Percentiles rank a stretch among this genome's conserved stretches.
Evolutionary conservation across 108 stramenopile genomes (phyloP).

Genomic region (Pseudonitzschia pungens): DNA sequence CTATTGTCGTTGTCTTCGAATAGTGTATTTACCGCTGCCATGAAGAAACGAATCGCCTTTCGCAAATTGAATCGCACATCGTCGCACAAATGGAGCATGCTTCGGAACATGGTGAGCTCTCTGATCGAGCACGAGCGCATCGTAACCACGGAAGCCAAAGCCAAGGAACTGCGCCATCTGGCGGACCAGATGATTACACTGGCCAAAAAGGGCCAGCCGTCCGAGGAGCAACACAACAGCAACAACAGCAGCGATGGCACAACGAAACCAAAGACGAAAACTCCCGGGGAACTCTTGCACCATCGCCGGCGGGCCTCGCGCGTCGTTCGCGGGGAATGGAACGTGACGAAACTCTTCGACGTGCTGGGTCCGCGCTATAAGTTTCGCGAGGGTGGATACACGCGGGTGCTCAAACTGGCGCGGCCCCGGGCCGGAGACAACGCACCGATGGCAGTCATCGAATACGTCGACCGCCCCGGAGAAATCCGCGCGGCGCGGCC

Average conservation of each 20-base stretch:
- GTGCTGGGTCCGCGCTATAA: slow-evolving; percentile 95
- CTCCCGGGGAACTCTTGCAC: slow-evolving; percentile 41
- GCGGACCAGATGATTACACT: slow-evolving; percentile 92
- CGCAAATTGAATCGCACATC: slow-evolving; percentile 78
- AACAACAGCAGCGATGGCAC: slow-evolving; percentile 7
- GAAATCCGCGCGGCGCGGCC: slow-evolving; percentile 88
- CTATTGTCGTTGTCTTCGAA: too few species aligned
- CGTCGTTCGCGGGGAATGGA: slow-evolving; percentile 70
- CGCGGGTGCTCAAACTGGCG: slow-evolving; percentile 90
- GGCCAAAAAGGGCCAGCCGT: slow-evolving; percentile 47
- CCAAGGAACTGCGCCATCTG: slow-evolving; percentile 88
- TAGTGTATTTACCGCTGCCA: slow-evolving; percentile 26
- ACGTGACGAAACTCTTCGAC: slow-evolving; percentile 90
- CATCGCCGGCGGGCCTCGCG: slow-evolving; percentile 57
- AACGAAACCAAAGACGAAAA: slow-evolving; percentile 33
- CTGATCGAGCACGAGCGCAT: slow-evolving; percentile 98
- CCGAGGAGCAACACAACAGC: slow-evolving; percentile 16
- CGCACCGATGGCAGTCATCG: slow-evolving; percentile 98
- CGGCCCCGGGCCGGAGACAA: slow-evolving; percentile 87
- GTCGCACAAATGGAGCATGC: slow-evolving; percentile 86
- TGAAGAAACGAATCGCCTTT: slow-evolving; percentile 84
- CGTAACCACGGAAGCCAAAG: slow-evolving; percentile 94
- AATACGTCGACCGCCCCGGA: slow-evolving; percentile 97
- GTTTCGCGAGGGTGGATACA: slow-evolving; percentile 94
- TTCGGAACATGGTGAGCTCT: slow-evolving; percentile 92